Evolutionary conservation across 164 flowering plant genomes (phyloP), one percentile per base, ranked within the genome.

Genomic region (Aristolochia californica): DNA sequence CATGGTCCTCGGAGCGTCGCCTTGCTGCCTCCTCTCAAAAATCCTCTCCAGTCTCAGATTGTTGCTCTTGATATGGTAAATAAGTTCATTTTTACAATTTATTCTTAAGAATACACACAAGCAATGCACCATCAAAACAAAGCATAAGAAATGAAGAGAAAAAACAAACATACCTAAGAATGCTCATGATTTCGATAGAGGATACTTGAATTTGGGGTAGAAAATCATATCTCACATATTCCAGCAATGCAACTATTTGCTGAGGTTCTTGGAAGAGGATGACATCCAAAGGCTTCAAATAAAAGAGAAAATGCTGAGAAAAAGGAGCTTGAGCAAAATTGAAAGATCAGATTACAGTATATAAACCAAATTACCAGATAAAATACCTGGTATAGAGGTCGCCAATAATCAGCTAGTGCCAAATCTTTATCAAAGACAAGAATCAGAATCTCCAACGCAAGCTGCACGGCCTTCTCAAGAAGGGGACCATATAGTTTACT

Each of bases 201-300:
- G 76, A 80, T 53, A 72, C 81, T 72, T 90, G 97, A 74, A 94
- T 88, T 63, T 75, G 77, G 4, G 87, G 93, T 9, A 61, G 76
- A 68, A 80, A 79, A 70, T 83, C 93, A 77, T 94, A 90, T 83
- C 99, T 79, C 34, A 88, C 94, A 69, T 86, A 90, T 72, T 90
- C 99, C 79, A 94, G 70, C 55, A 94, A 66, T 43, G 93, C 79
- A 12, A 88, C 72, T 69, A 88, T 74, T 66, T 84, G 95, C 65
- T 73, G 80, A 67, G 80, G 91, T 76, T 94, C 99, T 66, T 90
- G 99, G 20, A 88, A 72, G 45, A 94, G 97, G 40, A 94, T 78
- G 44, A 81, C 75, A 75, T 90, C 96, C 81, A 94, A 65, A 57
- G 97, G 86, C 99, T 94, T 88, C 74, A 72, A 22, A 50, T 23